Conservation (phyloP, 345 rosid species). For the Lepidium sativum region DNA sequence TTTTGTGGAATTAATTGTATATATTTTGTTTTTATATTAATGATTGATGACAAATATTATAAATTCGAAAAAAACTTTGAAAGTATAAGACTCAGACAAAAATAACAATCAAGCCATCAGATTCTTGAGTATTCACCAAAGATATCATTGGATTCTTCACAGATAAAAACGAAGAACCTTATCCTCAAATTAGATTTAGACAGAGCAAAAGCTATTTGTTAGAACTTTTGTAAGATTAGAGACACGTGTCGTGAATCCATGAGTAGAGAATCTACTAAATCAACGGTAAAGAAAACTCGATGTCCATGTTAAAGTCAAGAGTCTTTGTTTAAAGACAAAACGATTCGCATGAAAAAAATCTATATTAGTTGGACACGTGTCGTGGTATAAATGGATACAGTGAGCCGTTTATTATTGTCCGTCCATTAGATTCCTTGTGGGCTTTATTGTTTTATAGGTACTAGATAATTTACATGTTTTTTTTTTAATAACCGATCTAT, state of each 20-base stretch:
- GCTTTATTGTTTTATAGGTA: not conserved
- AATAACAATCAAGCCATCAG: not conserved
- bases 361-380: slow-evolving; percentile 12
- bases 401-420: slow-evolving; percentile 10
- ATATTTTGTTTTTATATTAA: not conserved
- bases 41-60: not conserved
- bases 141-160: slow-evolving; percentile 17
- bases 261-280: slow-evolving; percentile 19
- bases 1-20: not conserved
- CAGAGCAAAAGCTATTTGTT: slow-evolving; percentile 21
- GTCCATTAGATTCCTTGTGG: slow-evolving; percentile 21
- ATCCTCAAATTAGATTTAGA: slow-evolving; percentile 22
- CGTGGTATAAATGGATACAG: not conserved
- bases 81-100: not conserved
- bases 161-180: slow-evolving; percentile 18
- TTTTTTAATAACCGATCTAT: no score
- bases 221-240: not conserved
- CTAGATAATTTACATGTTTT: slow-evolving; percentile 7
- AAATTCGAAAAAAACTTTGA: not conserved
- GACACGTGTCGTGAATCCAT: slow-evolving; percentile 27
- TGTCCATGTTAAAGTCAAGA: slow-evolving; percentile 9
- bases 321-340: not conserved
- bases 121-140: not conserved
- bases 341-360: not conserved
- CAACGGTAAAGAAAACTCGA: slow-evolving; percentile 14